phyloP scores from a whole-genome alignment of 192 early-diverging fungal species.

The Coemansia sp. region DNA sequence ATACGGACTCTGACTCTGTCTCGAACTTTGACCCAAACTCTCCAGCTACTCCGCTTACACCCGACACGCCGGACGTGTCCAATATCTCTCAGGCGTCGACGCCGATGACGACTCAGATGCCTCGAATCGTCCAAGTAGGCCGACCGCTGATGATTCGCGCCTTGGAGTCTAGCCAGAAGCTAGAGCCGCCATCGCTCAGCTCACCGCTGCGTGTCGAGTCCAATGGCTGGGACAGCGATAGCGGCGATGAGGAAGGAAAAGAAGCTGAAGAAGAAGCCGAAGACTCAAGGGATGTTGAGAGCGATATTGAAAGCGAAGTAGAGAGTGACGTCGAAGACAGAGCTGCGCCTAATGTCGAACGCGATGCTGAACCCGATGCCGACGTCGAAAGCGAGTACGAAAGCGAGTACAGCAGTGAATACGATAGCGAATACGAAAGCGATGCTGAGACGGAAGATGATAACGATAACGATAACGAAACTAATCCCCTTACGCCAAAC shows the following conservation, averaged over 20 bases:
- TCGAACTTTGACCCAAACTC: conserved; percentile 1
- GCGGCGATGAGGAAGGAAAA: conserved; percentile 6
- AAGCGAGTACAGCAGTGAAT: neutral
- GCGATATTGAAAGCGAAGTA: conserved; percentile 10
- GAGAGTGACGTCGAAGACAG: neutral
- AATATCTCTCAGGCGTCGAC: conserved; percentile 19
- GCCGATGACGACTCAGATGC: conserved; percentile 26
- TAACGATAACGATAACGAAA: neutral
- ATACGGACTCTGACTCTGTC: neutral
- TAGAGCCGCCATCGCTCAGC: conserved; percentile 13
- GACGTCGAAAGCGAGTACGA: neutral
- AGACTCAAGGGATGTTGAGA: neutral
- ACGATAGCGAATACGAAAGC: neutral
- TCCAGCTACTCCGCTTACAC: conserved; percentile 22
- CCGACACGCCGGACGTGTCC: conserved; percentile 23
- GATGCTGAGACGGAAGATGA: neutral
- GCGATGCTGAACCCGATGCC: neutral
- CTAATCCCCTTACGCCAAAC: neutral
- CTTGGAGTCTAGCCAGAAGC: conserved; percentile 6
- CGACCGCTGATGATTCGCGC: conserved; percentile 22
- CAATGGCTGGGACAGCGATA: conserved; percentile 46
- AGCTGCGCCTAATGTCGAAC: neutral
- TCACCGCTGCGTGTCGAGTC: conserved; percentile 26
- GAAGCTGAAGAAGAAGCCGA: conserved; percentile 1
- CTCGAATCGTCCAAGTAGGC: conserved; percentile 42